These are phyloP conservation scores for Xylaria sp. DNA, from an alignment of 2,329 filamentous ascomycete genomes.

Conservation along the genomic window DNA sequence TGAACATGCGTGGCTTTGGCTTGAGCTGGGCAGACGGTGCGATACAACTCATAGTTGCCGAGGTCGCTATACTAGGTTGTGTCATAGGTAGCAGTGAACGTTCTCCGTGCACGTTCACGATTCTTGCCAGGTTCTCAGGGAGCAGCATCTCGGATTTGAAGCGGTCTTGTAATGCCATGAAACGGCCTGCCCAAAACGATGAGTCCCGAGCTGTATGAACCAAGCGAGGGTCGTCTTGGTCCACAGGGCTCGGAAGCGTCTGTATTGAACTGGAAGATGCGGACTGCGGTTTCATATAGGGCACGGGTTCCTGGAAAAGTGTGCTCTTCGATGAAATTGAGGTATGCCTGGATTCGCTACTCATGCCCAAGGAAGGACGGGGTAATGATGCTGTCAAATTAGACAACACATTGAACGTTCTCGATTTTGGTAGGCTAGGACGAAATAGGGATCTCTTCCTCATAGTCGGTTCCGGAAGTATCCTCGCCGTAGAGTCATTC, in stretches of 20 bases:
- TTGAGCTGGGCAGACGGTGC: background rate
- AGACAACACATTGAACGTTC: constrained; percentile 41
- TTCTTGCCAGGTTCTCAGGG: constrained; percentile 23
- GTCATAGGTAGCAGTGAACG: constrained; percentile 9
- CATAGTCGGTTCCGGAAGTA: background rate
- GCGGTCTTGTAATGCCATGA: constrained; percentile 52
- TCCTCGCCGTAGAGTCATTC: background rate
- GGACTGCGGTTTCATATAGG: constrained; percentile 4
- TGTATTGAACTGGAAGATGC: constrained; percentile 14
- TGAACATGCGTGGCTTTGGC: background rate
- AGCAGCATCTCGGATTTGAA: constrained; percentile 41
- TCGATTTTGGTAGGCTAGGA: constrained; percentile 38
- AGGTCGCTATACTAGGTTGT: constrained; percentile 15
- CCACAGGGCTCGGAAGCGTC: background rate
- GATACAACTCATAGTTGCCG: constrained; percentile 19
- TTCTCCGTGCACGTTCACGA: constrained; percentile 24
- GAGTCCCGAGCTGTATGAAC: constrained; percentile 42
- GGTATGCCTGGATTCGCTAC: constrained; percentile 43
- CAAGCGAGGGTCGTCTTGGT: constrained; percentile 22
- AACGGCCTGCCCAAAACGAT: constrained; percentile 59
- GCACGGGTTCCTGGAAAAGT: background rate
- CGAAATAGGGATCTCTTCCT: constrained; percentile 15
- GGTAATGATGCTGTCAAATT: constrained; percentile 44
- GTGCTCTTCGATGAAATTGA: constrained; percentile 21
- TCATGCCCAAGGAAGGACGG: constrained; percentile 24